Evolutionary conservation across 352 stramenopile species (phyloP).

Genomic region (Peronospora farinosa): DNA sequence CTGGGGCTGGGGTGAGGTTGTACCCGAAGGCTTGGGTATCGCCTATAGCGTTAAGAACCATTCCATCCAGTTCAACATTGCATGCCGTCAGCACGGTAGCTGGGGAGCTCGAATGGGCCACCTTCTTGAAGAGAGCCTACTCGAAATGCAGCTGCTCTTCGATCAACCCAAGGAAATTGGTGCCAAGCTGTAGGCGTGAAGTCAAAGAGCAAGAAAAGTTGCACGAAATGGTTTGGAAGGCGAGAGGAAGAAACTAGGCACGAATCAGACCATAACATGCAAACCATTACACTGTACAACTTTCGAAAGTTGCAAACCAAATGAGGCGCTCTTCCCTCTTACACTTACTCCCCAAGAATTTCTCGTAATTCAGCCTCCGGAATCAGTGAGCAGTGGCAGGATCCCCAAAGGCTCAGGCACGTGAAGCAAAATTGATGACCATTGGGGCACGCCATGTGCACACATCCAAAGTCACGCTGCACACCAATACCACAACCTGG

Average conservation of each 20-base stretch:
- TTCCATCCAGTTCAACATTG: slow-evolving; percentile 82
- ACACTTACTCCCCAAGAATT: slow-evolving; percentile 47
- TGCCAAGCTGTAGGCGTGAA: slow-evolving; percentile 35
- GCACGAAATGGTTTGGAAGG: background rate
- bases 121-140: slow-evolving; percentile 64
- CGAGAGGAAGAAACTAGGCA: background rate
- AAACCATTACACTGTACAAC: background rate
- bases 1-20: slow-evolving; percentile 80
- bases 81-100: slow-evolving; percentile 47
- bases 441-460: slow-evolving; percentile 72
- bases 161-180: slow-evolving; percentile 17
- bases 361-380: slow-evolving; percentile 40
- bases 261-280: background rate
- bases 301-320: background rate
- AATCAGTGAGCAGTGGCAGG: slow-evolving; percentile 54
- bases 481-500: slow-evolving; percentile 69
- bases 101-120: slow-evolving; percentile 61
- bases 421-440: slow-evolving; percentile 78
- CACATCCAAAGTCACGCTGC: slow-evolving; percentile 61
- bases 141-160: slow-evolving; percentile 78
- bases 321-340: background rate
- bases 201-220: background rate
- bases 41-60: slow-evolving; percentile 78
- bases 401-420: slow-evolving; percentile 45
- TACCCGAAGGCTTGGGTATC: slow-evolving; percentile 70